A percentile compares a stretch with the other conserved stretches of the same genome.
phyloP scores from a whole-genome alignment of 805 yeast species.

The Kregervanrija fluxuum region DNA sequence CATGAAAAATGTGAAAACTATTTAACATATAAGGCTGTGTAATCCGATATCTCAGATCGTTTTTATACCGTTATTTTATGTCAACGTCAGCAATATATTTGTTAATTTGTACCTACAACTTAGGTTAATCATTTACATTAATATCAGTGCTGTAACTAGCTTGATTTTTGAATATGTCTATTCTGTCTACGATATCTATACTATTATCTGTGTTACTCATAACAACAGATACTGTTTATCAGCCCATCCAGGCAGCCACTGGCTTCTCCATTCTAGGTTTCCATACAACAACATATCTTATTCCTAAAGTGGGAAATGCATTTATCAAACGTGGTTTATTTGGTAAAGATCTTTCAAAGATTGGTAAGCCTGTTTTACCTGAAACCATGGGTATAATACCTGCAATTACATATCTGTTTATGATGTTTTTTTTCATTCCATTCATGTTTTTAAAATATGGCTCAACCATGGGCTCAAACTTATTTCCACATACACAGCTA shows the following conservation, averaged over 20 bases:
- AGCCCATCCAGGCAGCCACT: slow-evolving; percentile 50
- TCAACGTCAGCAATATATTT: too few relatives aligned
- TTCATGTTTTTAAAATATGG: slow-evolving; percentile 68
- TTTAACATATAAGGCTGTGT: too few relatives aligned
- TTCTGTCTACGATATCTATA: too few relatives aligned
- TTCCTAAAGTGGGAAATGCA: slow-evolving; percentile 60
- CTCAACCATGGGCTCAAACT: slow-evolving; percentile 4
- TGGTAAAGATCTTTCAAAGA: slow-evolving; percentile 80
- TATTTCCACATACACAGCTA: slow-evolving; percentile 75
- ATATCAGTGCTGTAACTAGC: too few relatives aligned
- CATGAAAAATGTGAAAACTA: too few relatives aligned
- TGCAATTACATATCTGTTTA: slow-evolving; percentile 70
- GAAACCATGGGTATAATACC: slow-evolving; percentile 91
- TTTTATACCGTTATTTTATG: too few relatives aligned
- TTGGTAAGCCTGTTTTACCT: slow-evolving; percentile 67
- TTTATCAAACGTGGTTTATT: slow-evolving; percentile 75
- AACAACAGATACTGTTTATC: slow-evolving; percentile 6
- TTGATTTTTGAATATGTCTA: too few relatives aligned
- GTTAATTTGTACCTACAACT: too few relatives aligned
- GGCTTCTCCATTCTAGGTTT: slow-evolving; percentile 70
- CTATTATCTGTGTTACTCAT: too few relatives aligned
- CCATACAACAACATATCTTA: slow-evolving; percentile 46
- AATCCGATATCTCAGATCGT: too few relatives aligned
- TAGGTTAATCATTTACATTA: too few relatives aligned
- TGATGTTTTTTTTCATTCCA: slow-evolving; percentile 83